These are phyloP conservation scores for Lasiodiplodia sp. DNA, from an alignment of 2,329 filamentous ascomycete genomes.

Conservation along the genomic window DNA sequence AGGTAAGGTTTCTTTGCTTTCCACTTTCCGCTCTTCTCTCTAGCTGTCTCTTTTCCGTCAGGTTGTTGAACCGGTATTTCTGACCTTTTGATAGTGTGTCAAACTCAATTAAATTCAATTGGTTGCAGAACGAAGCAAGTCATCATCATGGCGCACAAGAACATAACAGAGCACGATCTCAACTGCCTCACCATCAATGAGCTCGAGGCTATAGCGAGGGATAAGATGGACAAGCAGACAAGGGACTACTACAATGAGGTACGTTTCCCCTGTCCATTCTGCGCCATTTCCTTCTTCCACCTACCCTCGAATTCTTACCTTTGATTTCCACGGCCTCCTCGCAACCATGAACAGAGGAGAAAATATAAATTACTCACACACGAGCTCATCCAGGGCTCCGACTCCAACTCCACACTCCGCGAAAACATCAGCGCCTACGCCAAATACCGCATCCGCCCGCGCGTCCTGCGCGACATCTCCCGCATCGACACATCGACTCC, in stretches of 20 bases:
- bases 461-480: constrained; percentile 50
- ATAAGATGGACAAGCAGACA: constrained; percentile 42
- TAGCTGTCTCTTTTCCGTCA: not conserved
- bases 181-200: constrained; percentile 41
- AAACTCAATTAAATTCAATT: not conserved
- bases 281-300: not conserved
- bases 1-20: not conserved
- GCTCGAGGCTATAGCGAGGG: constrained; percentile 37
- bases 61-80: not conserved
- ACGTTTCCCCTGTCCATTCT: not conserved
- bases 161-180: constrained; percentile 31
- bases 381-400: constrained; percentile 9
- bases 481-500: constrained; percentile 43
- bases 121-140: not conserved
- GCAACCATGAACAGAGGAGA: not conserved
- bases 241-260: constrained; percentile 27
- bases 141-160: constrained; percentile 1
- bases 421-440: constrained; percentile 41
- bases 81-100: not conserved
- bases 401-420: constrained; percentile 33
- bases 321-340: not conserved
- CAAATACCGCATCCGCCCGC: constrained; percentile 42
- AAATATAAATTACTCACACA: not conserved
- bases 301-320: not conserved
- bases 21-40: not conserved